These are phyloP conservation scores for Exserohilum rostratum DNA, from an alignment of 2,329 filamentous ascomycete species.

Conservation along the genomic window DNA sequence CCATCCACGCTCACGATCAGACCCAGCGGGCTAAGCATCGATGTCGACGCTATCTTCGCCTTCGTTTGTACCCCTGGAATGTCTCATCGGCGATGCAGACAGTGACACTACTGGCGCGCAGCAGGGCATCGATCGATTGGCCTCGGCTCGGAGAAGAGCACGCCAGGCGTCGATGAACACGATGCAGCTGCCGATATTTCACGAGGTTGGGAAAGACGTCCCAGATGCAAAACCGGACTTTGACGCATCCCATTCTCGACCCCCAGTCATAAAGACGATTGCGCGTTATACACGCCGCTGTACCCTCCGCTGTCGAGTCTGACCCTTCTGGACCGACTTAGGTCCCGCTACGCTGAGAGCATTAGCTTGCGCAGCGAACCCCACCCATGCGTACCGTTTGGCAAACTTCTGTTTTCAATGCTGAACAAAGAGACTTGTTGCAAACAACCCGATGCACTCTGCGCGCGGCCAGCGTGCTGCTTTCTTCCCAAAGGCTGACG, in stretches of 20 bases:
- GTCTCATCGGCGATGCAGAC: background rate
- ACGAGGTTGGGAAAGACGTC: background rate
- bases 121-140: constrained; percentile 1
- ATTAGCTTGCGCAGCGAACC: constrained; percentile 2
- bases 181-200: constrained; percentile 4
- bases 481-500: constrained; percentile 39
- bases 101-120: background rate
- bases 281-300: background rate
- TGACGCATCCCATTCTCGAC: background rate
- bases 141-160: constrained; percentile 7
- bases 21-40: background rate
- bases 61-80: background rate
- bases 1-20: background rate
- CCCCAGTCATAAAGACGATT: background rate
- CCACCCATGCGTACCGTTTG: background rate
- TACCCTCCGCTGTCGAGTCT: background rate
- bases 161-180: constrained; percentile 3
- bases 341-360: constrained; percentile 7
- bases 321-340: constrained; percentile 1
- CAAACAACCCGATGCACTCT: constrained; percentile 17
- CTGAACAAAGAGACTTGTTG: background rate
- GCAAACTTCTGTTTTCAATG: constrained; percentile 6
- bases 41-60: background rate
- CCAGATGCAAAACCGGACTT: background rate
- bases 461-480: constrained; percentile 14